Base-by-base conservation (phyloP, 306 rosid species). In the Ziziphus jujuba region DNA sequence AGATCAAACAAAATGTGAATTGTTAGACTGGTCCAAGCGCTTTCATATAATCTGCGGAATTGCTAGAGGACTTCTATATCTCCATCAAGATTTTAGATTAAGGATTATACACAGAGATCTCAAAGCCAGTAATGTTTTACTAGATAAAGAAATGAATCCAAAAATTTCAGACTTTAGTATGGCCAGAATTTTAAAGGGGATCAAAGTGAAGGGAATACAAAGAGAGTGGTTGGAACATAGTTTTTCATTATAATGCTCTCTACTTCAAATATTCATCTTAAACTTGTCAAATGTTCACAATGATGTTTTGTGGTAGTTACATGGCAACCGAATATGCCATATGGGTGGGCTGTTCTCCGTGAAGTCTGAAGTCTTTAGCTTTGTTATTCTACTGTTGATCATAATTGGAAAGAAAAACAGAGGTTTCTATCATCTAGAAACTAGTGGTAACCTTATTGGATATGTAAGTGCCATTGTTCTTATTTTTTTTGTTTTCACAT, bases 131-230 rank as follows among this genome's bases (percentile, higher is more conserved):
- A 84, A 81, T 53, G 77, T 81, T 53, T 78, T 84, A 61, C 83
- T 78, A 10, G 84, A 76, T 23, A 7, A 69, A 28, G 79, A 79
- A 2, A 72, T 82, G 87, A 75, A 71, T 59, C 79, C 87, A 4
- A 85, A 85, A 72, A 85, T 85, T 68, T 82, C 84, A 44, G 90
- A 85, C 73, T 85, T 85, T 13, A 87, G 87, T 2, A 54, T 85
- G 66, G 90, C 87, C n/a, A 74, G 77, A 69, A 57, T 9, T 74
- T 79, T 57, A 72, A 77, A 43, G 87, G 81, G 23, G 84, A 79
- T 25, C 75, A 79, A 23, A 63, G 55, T 0, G 74, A 82, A 47
- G 81, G 38, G 17, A 71, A 69, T 40, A 85, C 90, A 52, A 61
- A 48, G 3, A 79, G 71, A 79, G 58, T 85, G 51, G 84, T 65